Evolutionary conservation across 306 rosid species (phyloP).

Genomic region (Glycine latifolia): DNA sequence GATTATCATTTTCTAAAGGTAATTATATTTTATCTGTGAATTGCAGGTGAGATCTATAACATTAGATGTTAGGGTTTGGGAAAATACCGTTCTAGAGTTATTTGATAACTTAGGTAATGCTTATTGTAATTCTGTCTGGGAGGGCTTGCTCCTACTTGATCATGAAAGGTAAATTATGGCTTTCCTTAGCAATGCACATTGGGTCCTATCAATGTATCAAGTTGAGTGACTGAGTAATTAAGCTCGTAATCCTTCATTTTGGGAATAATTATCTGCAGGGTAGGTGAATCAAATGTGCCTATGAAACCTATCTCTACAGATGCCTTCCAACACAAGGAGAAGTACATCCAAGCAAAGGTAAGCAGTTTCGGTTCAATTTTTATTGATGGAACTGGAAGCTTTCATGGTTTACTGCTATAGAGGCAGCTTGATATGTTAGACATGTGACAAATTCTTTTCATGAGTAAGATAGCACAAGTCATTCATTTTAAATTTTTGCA

Average conservation of each 20-base stretch:
- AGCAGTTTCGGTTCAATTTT: slow-evolving; percentile 17
- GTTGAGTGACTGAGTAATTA: slow-evolving; percentile 10
- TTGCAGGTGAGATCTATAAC: slow-evolving; percentile 95
- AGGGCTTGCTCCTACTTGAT: slow-evolving; percentile 70
- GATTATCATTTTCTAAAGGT: slow-evolving; percentile 34
- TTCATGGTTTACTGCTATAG: slow-evolving; percentile 21
- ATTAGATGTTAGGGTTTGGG: slow-evolving; percentile 95
- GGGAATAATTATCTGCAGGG: slow-evolving; percentile 55
- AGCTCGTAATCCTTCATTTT: neutral
- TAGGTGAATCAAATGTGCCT: slow-evolving; percentile 57
- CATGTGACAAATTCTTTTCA: slow-evolving; percentile 27
- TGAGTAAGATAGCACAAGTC: slow-evolving; percentile 13
- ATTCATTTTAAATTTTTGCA: slow-evolving; percentile 14
- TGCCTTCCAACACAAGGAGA: slow-evolving; percentile 75
- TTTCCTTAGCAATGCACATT: slow-evolving; percentile 24
- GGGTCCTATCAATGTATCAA: slow-evolving; percentile 17
- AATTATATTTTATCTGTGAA: slow-evolving; percentile 43
- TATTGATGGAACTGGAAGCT: slow-evolving; percentile 7
- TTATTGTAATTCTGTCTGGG: slow-evolving; percentile 91
- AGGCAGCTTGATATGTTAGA: slow-evolving; percentile 33
- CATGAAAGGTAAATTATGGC: slow-evolving; percentile 59
- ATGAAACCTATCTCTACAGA: slow-evolving; percentile 71
- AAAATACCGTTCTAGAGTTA: slow-evolving; percentile 79
- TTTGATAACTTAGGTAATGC: slow-evolving; percentile 89
- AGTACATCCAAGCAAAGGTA: slow-evolving; percentile 93